Percentiles rank a stretch among this genome's conserved stretches.
These are phyloP conservation scores for Corchorus capsularis DNA, from an alignment of 345 rosid genomes.

Conservation along the genomic window DNA sequence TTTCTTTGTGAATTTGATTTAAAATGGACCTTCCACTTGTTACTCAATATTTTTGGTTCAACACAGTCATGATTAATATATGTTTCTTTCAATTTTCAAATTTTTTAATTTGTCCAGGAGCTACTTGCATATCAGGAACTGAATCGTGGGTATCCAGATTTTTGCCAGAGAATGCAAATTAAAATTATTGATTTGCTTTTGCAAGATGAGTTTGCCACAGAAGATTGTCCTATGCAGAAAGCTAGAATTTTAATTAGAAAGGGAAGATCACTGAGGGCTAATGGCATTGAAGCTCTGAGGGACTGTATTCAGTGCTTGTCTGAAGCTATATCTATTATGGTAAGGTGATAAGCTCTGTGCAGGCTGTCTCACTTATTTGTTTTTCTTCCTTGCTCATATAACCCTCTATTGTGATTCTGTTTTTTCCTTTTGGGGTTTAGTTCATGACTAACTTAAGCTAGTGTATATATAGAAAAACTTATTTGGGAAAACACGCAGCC, in stretches of 20 bases:
- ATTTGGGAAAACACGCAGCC: constrained; percentile 21
- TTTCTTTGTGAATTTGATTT: background rate
- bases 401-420: background rate
- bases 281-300: constrained; percentile 50
- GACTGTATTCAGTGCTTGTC: constrained; percentile 67
- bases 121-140: constrained; percentile 69
- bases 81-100: constrained; percentile 3
- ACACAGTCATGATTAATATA: constrained; percentile 1
- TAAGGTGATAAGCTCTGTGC: constrained; percentile 27
- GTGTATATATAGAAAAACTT: constrained; percentile 41
- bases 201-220: constrained; percentile 46
- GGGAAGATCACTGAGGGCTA: constrained; percentile 54
- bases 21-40: constrained; percentile 12
- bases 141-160: constrained; percentile 44
- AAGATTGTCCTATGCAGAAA: constrained; percentile 41
- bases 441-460: constrained; percentile 24
- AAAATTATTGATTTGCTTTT: constrained; percentile 57
- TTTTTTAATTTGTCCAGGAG: constrained; percentile 52
- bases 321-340: constrained; percentile 66
- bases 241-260: constrained; percentile 65
- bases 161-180: constrained; percentile 56
- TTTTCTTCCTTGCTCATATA: constrained; percentile 16
- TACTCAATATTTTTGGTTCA: background rate
- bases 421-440: constrained; percentile 9
- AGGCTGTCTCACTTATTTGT: background rate